Evolutionary conservation across 306 rosid species (phyloP), one percentile per base, ranked within the genome.

Genomic region (Glycine soja): DNA sequence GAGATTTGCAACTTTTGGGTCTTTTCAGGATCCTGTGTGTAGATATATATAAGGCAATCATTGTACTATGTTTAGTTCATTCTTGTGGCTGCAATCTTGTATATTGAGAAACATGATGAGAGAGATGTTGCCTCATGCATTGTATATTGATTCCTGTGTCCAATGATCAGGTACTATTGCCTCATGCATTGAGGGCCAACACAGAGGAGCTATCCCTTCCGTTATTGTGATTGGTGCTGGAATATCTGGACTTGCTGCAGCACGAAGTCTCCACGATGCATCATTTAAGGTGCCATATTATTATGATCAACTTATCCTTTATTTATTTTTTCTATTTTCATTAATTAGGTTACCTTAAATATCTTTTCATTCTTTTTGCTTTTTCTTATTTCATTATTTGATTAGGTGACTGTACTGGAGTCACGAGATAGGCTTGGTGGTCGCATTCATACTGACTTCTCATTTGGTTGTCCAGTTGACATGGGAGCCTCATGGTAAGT

Each of bases 401-500:
- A 16, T 72, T 82, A 91, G 97, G 97, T 94, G 79, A 72, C 86
- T 54, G 77, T 94, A 70, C 81, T 94, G 71, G 98, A 93, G 80
- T 94, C 98, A 72, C 90, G 94, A 12, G 91, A 88, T 72, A 84
- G 97, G 72, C 86, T 94, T 64, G 97, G 98, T 72, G 98, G 98
- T 65, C 95, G 98, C 42, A 86, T 94, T 85, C 95, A 89, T 76
- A 94, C 95, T 2, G 94, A 94, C 81, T 70, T 87, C 80, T 90
- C 98, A 63, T 90, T 94, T 82, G 95, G 94, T 72, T 89, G 92
- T 87, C 97, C 97, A 5, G 93, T 94, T 69, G 98, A 94, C 84
- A 83, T 94, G 92, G 98, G 98, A 72, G 97, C 98, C 75, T 94
- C 98, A 64, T 94, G 98, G 98, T 87, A 82, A 79, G 70, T 56